Percentiles rank a stretch among this genome's conserved stretches.
phyloP scores from a whole-genome alignment of 2,329 filamentous ascomycete species.

The Trichoderma citrinoviride region DNA sequence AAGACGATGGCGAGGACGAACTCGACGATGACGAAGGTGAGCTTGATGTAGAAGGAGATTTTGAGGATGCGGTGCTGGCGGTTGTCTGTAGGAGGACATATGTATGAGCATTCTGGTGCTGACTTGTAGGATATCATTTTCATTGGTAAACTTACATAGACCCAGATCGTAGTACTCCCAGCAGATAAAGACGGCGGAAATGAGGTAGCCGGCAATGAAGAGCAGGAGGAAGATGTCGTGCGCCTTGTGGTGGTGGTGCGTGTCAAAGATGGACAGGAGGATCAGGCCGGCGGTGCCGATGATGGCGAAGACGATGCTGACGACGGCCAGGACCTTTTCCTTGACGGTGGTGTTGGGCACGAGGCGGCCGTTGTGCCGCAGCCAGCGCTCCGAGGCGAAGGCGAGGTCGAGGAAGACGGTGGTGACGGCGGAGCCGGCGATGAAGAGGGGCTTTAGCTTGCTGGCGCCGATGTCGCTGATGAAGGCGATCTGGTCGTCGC shows the following conservation, averaged over 20 bases:
- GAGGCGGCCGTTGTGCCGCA: slow-evolving; percentile 78
- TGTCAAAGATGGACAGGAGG: slow-evolving; percentile 82
- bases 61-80: slow-evolving; percentile 71
- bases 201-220: slow-evolving; percentile 82
- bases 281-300: slow-evolving; percentile 78
- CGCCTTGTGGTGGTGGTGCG: slow-evolving; percentile 59
- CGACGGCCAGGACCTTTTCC: slow-evolving; percentile 61
- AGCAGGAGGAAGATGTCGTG: slow-evolving; percentile 77
- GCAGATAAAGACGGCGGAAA: slow-evolving; percentile 85
- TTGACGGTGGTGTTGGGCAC: slow-evolving; percentile 63
- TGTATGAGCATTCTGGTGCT: background rate
- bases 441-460: slow-evolving; percentile 72
- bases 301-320: slow-evolving; percentile 67
- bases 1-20: slow-evolving; percentile 72
- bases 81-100: slow-evolving; percentile 46
- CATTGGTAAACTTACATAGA: slow-evolving; percentile 58
- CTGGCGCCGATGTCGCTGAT: slow-evolving; percentile 65
- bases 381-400: slow-evolving; percentile 78
- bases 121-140: no score
- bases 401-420: slow-evolving; percentile 77
- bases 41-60: slow-evolving; percentile 82
- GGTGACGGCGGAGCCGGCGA: slow-evolving; percentile 67
- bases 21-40: slow-evolving; percentile 79
- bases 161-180: slow-evolving; percentile 86
- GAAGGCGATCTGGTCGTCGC: slow-evolving; percentile 62